These are phyloP conservation scores for Aspergillus ruber DNA, from an alignment of 2,329 filamentous ascomycete genomes.

Conservation along the genomic window DNA sequence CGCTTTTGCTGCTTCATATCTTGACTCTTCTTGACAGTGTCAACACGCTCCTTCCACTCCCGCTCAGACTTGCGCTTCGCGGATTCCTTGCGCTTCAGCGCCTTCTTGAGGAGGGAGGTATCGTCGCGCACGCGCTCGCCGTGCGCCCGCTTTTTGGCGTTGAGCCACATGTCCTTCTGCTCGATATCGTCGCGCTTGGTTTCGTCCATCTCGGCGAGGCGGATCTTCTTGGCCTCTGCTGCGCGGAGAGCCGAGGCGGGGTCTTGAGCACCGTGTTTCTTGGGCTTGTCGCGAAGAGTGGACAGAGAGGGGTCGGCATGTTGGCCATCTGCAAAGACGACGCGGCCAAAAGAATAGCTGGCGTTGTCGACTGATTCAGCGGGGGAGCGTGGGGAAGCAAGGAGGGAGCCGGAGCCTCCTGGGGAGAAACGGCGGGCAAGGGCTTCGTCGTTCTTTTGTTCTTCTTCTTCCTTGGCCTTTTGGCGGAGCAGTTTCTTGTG, in stretches of 20 bases:
- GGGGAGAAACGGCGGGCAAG: slow-evolving; percentile 51
- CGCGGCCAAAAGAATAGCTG: slow-evolving; percentile 81
- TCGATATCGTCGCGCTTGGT: slow-evolving; percentile 79
- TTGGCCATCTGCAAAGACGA: slow-evolving; percentile 84
- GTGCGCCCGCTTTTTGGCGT: slow-evolving; percentile 78
- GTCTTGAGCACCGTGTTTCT: slow-evolving; percentile 78
- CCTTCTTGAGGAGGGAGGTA: slow-evolving; percentile 82
- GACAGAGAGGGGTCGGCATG: slow-evolving; percentile 66
- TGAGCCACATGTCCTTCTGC: slow-evolving; percentile 92
- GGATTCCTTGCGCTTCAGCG: slow-evolving; percentile 85
- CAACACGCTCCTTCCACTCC: slow-evolving; percentile 71
- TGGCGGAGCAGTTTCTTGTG: slow-evolving; percentile 81
- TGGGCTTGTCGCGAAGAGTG: slow-evolving; percentile 58
- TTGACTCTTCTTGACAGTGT: slow-evolving; percentile 67
- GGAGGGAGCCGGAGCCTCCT: slow-evolving; percentile 53
- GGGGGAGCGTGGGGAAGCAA: slow-evolving; percentile 49
- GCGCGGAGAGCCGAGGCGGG: slow-evolving; percentile 78
- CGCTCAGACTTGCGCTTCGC: slow-evolving; percentile 85
- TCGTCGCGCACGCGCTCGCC: slow-evolving; percentile 87
- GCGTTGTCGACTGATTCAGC: slow-evolving; percentile 42
- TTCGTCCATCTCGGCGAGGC: slow-evolving; percentile 67
- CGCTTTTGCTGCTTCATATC: slow-evolving; percentile 76
- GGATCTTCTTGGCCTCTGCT: slow-evolving; percentile 77
- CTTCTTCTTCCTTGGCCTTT: slow-evolving; percentile 73
- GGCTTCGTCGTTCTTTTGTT: slow-evolving; percentile 52